Base-by-base conservation (phyloP, 768 basidiomycete genomes). In the Lactarius evosmus region DNA sequence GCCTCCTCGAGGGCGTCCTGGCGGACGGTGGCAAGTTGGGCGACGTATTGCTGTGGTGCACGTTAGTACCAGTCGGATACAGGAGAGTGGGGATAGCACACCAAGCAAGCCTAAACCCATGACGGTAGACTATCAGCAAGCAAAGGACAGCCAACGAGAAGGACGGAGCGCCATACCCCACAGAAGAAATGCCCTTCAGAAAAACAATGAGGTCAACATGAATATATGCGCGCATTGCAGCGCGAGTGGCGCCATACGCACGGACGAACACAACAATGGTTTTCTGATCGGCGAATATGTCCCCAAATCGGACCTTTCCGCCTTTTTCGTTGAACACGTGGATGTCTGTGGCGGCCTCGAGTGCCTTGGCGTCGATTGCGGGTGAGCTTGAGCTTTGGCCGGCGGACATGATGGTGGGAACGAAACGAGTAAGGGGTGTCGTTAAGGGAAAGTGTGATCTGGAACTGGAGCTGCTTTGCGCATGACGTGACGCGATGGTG, bases 171-270 rank as follows among this genome's bases (percentile, higher is more conserved):
- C 27, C 36, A 53, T 59, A 66, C 67, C 41, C 67, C 65, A 41
- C 67, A 66, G 58, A 66, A 66, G 27, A 63, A 68, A 25, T 68
- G 67, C 17, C 67, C 67, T 68, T 40, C 9, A 17, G 25, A 33
- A 7, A 22, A 36, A 30, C 7, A n/a, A 32, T n/a, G 7, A 5
- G 4, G 34, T 51, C 58, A 62, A n/a, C 7, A n/a, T 5, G 38
- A 30, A n/a, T 27, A 49, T 41, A 25, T 40, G 33, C 11, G 17
- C 8, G 12, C 4, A n/a, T 14, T 9, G 22, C n/a, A 27, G 9
- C n/a, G 6, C 19, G 29, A n/a, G 44, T 7, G 22, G 29, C 34
- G 22, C 25, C 5, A 25, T 27, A 56, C 67, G 46, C 22, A 66
- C 67, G 67, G 9, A 66, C 60, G 36, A 66, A 68, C 25, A 66